Percentiles rank a stretch among this genome's conserved stretches.
These are phyloP conservation scores for Sistotremastrum suecicum DNA, from an alignment of 768 basidiomycete genomes.

Conservation along the genomic window DNA sequence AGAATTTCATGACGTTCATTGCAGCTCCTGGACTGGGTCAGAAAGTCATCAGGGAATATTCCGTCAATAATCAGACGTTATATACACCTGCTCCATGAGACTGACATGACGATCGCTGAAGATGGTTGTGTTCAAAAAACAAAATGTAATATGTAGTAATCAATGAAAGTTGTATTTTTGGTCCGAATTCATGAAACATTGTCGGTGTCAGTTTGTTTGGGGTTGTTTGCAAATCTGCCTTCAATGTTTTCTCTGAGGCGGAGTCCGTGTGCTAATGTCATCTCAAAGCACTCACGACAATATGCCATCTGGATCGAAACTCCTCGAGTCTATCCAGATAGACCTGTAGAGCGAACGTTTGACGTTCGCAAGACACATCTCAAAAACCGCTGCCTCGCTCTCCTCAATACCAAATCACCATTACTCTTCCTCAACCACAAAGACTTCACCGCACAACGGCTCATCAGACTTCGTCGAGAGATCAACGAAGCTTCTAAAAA, in stretches of 20 bases:
- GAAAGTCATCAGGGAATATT: slow-evolving; percentile 25
- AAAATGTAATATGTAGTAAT: no score
- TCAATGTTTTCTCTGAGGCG: no score
- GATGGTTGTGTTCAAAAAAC: no score
- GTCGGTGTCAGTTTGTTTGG: no score
- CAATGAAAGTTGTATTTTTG: no score
- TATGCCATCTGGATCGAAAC: slow-evolving; percentile 47
- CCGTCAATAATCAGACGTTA: slow-evolving; percentile 18
- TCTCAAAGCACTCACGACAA: slow-evolving; percentile 15
- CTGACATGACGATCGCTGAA: no score
- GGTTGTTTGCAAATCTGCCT: no score
- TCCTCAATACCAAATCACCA: slow-evolving; percentile 49
- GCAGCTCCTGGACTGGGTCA: slow-evolving; percentile 27
- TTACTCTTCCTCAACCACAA: slow-evolving; percentile 69
- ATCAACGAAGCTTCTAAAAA: slow-evolving; percentile 43
- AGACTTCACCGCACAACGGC: slow-evolving; percentile 55
- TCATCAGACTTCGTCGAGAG: slow-evolving; percentile 55
- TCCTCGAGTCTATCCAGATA: slow-evolving; percentile 36
- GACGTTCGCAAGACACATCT: slow-evolving; percentile 68
- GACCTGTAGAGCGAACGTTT: slow-evolving; percentile 52
- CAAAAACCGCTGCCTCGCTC: slow-evolving; percentile 63
- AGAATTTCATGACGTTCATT: slow-evolving; percentile 32
- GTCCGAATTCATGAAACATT: no score
- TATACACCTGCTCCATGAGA: slow-evolving; percentile 18
- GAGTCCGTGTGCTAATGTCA: no score